Evolutionary conservation across 108 stramenopile genomes (phyloP), one percentile per base, ranked within the genome.

Genomic region (Skeletonema grethae): DNA sequence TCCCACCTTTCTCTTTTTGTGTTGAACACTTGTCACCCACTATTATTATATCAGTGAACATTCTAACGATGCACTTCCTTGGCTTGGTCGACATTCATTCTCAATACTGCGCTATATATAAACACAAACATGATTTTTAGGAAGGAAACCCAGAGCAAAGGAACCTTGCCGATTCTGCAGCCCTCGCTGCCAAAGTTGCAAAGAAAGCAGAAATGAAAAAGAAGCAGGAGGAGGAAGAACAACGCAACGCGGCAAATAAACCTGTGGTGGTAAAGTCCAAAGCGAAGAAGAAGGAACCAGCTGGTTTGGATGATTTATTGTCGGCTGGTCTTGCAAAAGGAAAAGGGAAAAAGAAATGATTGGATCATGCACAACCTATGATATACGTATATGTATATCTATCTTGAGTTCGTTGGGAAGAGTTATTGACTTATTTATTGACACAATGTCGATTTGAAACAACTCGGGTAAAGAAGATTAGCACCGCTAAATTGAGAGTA

Each of bases 131-230:
- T 66, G 31, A 11, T 57, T 59, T 55, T 55, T 74, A 90, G 77
- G 88, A 85, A 57, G 92, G 92, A 34, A 70, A 82, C 57, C 86
- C 86, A 7, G 67, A 81, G 53, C 79, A 84, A 63, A 84, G 92
- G 18, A 93, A 93, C 71, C 65, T 41, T 57, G 69, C 65, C 53
- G 92, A 93, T 72, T 85, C 83, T 9, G 88, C 85, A 43, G 84
- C 83, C 13, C 70, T 93, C 35, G 83, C 87, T 28, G 89, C 89
- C 18, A 93, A 93, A 53, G 65, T 90, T 53, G 92, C 89, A 7
- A 84, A 84, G 22, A 93, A 93, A 63, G 76, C 81, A n/a, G 90
- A 76, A 57, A 81, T 55, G 63, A 82, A 69, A 68, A 85, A 79
- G 73, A 74, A 59, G 66, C 71, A 45, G 50, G 69, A 74, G 36